A percentile compares a stretch with the other conserved stretches of the same genome.
These are phyloP conservation scores for Zymoseptoria ardabiliae DNA, from an alignment of 2,329 filamentous ascomycete genomes.

Conservation along the genomic window DNA sequence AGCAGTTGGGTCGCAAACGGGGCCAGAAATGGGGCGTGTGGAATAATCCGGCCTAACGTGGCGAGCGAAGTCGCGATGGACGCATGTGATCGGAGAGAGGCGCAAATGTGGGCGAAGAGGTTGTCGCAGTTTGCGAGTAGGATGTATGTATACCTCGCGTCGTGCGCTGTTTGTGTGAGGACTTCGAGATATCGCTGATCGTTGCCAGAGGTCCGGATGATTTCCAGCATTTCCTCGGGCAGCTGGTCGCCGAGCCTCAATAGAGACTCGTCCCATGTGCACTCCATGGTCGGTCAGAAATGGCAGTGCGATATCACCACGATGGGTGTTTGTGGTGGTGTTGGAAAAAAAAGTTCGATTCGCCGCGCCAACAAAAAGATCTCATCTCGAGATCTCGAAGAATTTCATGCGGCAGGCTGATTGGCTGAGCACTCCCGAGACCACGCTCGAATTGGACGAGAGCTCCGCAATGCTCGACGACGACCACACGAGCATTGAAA, in stretches of 20 bases:
- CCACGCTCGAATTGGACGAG: not conserved
- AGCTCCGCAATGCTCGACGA: not conserved
- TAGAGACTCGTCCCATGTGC: constrained; percentile 24
- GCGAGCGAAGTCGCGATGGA: constrained; percentile 45
- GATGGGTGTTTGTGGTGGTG: not conserved
- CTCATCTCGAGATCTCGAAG: not conserved
- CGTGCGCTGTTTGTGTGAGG: constrained; percentile 62
- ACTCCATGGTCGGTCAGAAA: constrained; percentile 21
- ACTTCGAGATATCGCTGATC: constrained; percentile 63
- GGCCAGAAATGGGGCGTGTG: constrained; percentile 74
- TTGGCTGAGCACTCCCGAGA: not conserved
- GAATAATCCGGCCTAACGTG: constrained; percentile 71
- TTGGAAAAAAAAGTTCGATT: constrained; percentile 7
- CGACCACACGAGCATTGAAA: constrained; percentile 6
- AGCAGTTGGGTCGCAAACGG: constrained; percentile 21
- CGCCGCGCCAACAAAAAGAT: not conserved
- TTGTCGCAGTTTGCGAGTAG: constrained; percentile 69
- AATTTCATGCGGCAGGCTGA: not conserved
- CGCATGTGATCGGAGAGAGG: constrained; percentile 38
- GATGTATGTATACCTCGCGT: constrained; percentile 60
- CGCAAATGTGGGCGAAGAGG: constrained; percentile 74
- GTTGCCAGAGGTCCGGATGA: constrained; percentile 51
- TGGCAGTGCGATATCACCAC: not conserved
- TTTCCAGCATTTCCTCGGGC: constrained; percentile 61
- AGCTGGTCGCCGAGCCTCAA: constrained; percentile 45